Conservation (phyloP, 805 yeast genomes). For the Huiozyma naganishii region DNA sequence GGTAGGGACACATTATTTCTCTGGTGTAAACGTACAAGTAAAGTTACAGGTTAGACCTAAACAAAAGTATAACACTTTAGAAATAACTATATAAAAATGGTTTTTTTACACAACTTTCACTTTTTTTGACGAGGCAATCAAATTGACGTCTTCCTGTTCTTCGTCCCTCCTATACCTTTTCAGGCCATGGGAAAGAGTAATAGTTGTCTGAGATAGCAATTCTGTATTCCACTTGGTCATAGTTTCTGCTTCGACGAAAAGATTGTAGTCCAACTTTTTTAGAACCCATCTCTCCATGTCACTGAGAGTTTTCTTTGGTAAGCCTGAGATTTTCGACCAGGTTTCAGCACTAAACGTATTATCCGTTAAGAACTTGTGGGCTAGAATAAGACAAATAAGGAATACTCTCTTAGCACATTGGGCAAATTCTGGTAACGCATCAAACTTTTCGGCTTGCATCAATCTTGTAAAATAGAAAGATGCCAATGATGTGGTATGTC, state of each 20-base stretch:
- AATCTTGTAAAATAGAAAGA: conserved; percentile 12
- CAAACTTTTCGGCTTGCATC: neutral
- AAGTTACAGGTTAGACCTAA: no score
- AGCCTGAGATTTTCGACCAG: conserved; percentile 20
- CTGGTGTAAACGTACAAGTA: no score
- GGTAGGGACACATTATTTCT: no score
- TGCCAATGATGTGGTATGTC: conserved; percentile 10
- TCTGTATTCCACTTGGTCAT: conserved; percentile 2
- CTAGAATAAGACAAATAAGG: conserved; percentile 15
- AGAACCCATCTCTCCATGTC: conserved; percentile 23
- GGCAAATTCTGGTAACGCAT: conserved; percentile 14
- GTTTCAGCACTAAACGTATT: conserved; percentile 19
- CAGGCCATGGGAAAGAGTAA: no score
- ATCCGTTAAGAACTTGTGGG: conserved; percentile 21
- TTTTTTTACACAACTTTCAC: no score
- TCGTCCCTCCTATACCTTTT: no score
- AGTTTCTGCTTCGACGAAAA: conserved; percentile 2
- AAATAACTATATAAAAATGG: no score
- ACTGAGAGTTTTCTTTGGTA: conserved; percentile 9
- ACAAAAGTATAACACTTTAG: no score
- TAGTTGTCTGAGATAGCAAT: neutral
- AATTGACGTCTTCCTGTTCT: no score
- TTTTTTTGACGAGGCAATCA: no score
- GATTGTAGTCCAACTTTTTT: conserved; percentile 11
- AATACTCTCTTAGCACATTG: conserved; percentile 19